Base-by-base conservation (phyloP, 768 basidiomycete genomes). In the Tulasnella sp. region DNA sequence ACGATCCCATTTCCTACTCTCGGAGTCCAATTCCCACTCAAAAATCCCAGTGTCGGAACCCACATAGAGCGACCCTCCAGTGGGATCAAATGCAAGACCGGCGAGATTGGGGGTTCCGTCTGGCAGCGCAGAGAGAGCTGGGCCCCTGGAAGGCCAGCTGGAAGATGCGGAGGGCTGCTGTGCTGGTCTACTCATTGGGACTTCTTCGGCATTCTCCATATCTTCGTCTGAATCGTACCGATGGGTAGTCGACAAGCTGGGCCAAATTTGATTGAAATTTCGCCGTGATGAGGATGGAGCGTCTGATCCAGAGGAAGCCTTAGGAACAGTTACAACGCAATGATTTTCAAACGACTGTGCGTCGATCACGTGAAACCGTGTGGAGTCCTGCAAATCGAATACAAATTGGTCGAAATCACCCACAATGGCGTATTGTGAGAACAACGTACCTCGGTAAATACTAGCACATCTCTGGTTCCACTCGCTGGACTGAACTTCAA, bases 401-500 rank as follows among this genome's bases (percentile, higher is more conserved):
- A 31, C 1, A 79, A 34, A 6, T 71, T 14, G 70, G 77, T 74
- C 29, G 40, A 38, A 19, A 70, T 74, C 36, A 73, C 22, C 15
- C 25, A 71, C 29, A 68, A 54, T 45, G 19, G 67, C 15, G n/a
- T 9, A 34, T 1, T 15, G 17, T 68, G 70, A 22, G 31, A 64
- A 14, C 49, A 8, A 77, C 88, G 74, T 78, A 94, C 94, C 89
- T 96, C 95, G 19, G 95, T 94, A 83, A 96, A 97, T 0, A 89
- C 90, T 88, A 97, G 88, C 0, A 96, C 82, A 82, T 97, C 96
- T 78, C 88, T 87, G 34, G 89, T 88, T 67, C 83, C 80, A 29
- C 89, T 89, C 1, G 88, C 87, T 14, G 88, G 87, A 76, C 89
- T 89, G 83, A 97, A 97, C 82, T 96, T 96, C 80, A 97, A 89